Evolutionary conservation across 1,139 yeast species (phyloP).

Genomic region (Ogataea hybrid): DNA sequence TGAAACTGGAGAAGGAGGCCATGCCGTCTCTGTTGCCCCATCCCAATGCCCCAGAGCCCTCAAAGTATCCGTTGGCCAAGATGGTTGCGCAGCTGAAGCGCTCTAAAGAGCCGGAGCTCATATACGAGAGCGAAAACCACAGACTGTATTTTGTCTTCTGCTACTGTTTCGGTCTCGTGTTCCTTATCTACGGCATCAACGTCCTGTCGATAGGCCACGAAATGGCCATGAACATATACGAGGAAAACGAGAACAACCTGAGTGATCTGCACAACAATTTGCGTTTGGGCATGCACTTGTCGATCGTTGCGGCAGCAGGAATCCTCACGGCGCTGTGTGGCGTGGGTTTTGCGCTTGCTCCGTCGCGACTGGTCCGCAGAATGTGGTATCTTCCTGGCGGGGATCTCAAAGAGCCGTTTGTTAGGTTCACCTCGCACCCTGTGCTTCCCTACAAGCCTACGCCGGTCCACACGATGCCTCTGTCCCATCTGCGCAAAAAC

Average conservation of each 20-base stretch:
- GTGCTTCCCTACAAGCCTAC: constrained; percentile 73
- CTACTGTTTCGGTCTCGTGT: constrained; percentile 65
- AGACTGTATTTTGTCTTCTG: constrained; percentile 69
- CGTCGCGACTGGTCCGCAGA: constrained; percentile 69
- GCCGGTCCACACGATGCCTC: constrained; percentile 69
- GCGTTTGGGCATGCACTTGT: constrained; percentile 30
- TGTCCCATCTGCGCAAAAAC: constrained; percentile 53
- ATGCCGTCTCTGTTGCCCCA: constrained; percentile 70
- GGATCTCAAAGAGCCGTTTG: constrained; percentile 38
- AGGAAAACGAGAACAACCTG: constrained; percentile 52
- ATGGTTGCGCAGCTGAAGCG: constrained; percentile 59
- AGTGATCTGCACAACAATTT: constrained; percentile 26
- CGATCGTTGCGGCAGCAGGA: constrained; percentile 46
- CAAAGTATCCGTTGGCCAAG: constrained; percentile 58
- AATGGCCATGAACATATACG: constrained; percentile 54
- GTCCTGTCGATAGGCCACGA: constrained; percentile 56
- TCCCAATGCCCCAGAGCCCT: constrained; percentile 73
- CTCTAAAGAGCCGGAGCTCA: constrained; percentile 64
- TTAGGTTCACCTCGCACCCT: constrained; percentile 73
- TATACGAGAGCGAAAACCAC: constrained; percentile 85
- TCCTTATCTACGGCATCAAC: constrained; percentile 64
- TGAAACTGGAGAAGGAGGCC: constrained; percentile 65
- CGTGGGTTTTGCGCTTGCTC: constrained; percentile 47
- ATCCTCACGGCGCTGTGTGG: constrained; percentile 40
- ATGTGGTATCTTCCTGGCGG: constrained; percentile 70